Evolutionary conservation across 331 rosid genomes (phyloP).

Genomic region (Acacia concinna): DNA sequence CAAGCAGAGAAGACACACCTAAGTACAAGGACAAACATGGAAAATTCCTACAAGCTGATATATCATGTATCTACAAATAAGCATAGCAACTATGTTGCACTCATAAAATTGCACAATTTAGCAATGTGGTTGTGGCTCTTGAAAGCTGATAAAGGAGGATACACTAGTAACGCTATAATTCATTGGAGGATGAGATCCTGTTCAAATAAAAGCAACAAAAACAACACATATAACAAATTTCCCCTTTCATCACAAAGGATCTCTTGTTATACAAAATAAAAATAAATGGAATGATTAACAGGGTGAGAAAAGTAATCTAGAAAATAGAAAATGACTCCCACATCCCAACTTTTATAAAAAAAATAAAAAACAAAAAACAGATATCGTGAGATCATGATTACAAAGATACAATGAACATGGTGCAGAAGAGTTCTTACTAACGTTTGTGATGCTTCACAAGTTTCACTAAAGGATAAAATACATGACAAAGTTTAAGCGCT

Average conservation of each 20-base stretch:
- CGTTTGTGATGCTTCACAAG: background rate
- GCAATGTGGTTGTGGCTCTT: background rate
- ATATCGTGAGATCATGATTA: background rate
- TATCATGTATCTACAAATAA: background rate
- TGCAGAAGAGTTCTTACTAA: background rate
- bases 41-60: background rate
- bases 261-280: background rate
- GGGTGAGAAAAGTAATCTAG: background rate
- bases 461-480: conserved; percentile 7
- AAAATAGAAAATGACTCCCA: background rate
- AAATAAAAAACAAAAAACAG: background rate
- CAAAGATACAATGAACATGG: background rate
- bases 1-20: background rate
- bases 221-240: background rate
- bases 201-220: conserved; percentile 16
- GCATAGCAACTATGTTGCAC: conserved; percentile 6
- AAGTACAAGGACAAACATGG: background rate
- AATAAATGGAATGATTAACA: background rate
- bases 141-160: background rate
- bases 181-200: background rate
- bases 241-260: background rate
- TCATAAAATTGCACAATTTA: background rate
- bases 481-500: background rate
- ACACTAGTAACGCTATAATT: background rate
- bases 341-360: background rate